Percentiles rank a stretch among this genome's conserved stretches.
These are phyloP conservation scores for Trichoderma gamsii DNA, from an alignment of 495 filamentous ascomycete species.

Conservation along the genomic window DNA sequence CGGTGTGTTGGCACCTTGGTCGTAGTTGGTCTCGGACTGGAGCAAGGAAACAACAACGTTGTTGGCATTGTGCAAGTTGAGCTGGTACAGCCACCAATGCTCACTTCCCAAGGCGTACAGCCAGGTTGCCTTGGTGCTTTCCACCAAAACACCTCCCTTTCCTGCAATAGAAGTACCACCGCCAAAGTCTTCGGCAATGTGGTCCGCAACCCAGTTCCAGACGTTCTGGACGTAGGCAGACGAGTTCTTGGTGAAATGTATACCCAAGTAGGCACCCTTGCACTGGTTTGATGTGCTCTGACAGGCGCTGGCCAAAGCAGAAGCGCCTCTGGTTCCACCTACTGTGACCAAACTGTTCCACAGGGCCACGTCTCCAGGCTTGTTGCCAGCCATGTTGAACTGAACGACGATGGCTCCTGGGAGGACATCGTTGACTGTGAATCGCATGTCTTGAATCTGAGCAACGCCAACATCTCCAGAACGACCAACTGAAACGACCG, in stretches of 20 bases:
- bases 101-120: constrained; percentile 69
- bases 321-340: constrained; percentile 58
- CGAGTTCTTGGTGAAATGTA: constrained; percentile 54
- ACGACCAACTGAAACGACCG: constrained; percentile 69
- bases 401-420: constrained; percentile 69
- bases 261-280: constrained; percentile 52
- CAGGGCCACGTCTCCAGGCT: constrained; percentile 62
- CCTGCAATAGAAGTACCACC: constrained; percentile 40
- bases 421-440: constrained; percentile 60
- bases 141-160: constrained; percentile 45
- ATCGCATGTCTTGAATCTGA: constrained; percentile 74
- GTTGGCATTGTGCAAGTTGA: constrained; percentile 64
- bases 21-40: constrained; percentile 78
- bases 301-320: constrained; percentile 53
- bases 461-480: constrained; percentile 66
- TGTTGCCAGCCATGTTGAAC: constrained; percentile 63
- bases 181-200: constrained; percentile 62
- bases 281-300: constrained; percentile 31
- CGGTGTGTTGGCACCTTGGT: constrained; percentile 34
- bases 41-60: constrained; percentile 70
- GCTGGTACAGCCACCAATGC: constrained; percentile 75
- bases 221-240: constrained; percentile 56
- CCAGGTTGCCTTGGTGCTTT: constrained; percentile 43
- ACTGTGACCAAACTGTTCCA: constrained; percentile 76
- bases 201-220: constrained; percentile 76